A percentile compares a stretch with the other conserved stretches of the same genome.
Conservation (phyloP, 768 basidiomycete genomes). For the Boletus eberwhitei region DNA sequence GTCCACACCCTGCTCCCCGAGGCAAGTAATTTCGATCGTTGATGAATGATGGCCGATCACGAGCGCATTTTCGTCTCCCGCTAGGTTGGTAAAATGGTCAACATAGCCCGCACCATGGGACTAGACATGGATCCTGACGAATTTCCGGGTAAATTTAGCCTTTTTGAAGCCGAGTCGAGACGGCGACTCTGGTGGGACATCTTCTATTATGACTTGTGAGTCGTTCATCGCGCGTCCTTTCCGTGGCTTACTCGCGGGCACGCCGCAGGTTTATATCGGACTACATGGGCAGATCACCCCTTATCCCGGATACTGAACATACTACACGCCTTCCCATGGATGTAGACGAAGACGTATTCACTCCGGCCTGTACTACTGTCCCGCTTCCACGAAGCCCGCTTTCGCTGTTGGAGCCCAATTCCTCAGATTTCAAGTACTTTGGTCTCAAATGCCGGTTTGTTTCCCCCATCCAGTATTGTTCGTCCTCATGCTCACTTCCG, state of each 20-base stretch:
- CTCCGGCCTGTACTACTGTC: constrained; percentile 42
- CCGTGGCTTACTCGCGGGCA: constrained; percentile 11
- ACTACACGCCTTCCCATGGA: constrained; percentile 55
- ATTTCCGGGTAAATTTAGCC: constrained; percentile 41
- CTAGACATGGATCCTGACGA: constrained; percentile 59
- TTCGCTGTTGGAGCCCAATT: constrained; percentile 25
- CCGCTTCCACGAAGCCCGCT: constrained; percentile 36
- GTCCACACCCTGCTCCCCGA: constrained; percentile 31
- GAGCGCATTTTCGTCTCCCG: neutral
- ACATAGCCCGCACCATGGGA: constrained; percentile 60
- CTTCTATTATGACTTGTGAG: constrained; percentile 73
- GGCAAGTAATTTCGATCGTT: constrained; percentile 28
- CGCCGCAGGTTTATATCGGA: constrained; percentile 64
- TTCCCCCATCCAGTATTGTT: neutral
- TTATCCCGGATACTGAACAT: constrained; percentile 53
- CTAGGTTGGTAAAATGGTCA: constrained; percentile 69
- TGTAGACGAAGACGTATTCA: constrained; percentile 54
- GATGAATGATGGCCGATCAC: constrained; percentile 22
- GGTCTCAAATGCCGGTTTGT: constrained; percentile 59
- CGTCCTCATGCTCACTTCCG: constrained; percentile 1
- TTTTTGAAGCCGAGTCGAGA: constrained; percentile 51
- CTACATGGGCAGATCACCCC: constrained; percentile 58
- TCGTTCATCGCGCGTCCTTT: constrained; percentile 13
- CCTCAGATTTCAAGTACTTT: constrained; percentile 45
- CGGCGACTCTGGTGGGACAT: constrained; percentile 77